phyloP scores from a whole-genome alignment of 768 basidiomycete genomes.

The Mycena metata region DNA sequence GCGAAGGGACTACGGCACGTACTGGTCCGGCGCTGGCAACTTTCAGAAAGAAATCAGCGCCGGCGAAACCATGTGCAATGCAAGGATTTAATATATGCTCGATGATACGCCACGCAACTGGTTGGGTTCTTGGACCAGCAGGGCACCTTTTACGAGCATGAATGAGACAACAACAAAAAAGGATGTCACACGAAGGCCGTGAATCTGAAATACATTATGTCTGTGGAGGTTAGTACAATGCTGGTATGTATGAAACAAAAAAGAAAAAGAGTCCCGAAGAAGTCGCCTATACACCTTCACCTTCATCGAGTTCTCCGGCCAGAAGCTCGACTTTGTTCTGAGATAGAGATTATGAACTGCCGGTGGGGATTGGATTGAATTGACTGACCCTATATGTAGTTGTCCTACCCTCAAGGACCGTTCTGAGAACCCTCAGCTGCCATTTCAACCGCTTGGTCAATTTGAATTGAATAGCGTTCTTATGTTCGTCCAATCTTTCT shows the following conservation, averaged over 20 bases:
- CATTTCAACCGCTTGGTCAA: constrained; percentile 73
- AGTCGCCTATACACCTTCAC: constrained; percentile 56
- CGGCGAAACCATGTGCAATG: constrained; percentile 16
- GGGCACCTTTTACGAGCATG: constrained; percentile 86
- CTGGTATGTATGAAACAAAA: constrained; percentile 10
- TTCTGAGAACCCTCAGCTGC: constrained; percentile 76
- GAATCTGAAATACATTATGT: constrained; percentile 28
- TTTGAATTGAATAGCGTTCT: constrained; percentile 60
- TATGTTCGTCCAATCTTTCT: constrained; percentile 61
- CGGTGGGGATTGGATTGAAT: constrained; percentile 2
- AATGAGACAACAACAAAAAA: constrained; percentile 2
- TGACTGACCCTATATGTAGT: constrained; percentile 74
- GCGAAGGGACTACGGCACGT: not conserved
- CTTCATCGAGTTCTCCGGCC: constrained; percentile 73
- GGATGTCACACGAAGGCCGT: constrained; percentile 15
- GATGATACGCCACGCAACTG: constrained; percentile 79
- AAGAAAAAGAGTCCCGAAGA: not conserved
- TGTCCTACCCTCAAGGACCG: constrained; percentile 74
- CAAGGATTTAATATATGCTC: constrained; percentile 68
- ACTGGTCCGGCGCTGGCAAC: constrained; percentile 11
- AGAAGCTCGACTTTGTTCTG: constrained; percentile 78
- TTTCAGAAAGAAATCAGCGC: constrained; percentile 24
- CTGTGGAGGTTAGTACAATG: constrained; percentile 39
- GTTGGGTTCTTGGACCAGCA: constrained; percentile 69
- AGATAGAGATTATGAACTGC: constrained; percentile 23